Evolutionary conservation across 768 basidiomycete species (phyloP).

Genomic region (Lactifluus rugatus): DNA sequence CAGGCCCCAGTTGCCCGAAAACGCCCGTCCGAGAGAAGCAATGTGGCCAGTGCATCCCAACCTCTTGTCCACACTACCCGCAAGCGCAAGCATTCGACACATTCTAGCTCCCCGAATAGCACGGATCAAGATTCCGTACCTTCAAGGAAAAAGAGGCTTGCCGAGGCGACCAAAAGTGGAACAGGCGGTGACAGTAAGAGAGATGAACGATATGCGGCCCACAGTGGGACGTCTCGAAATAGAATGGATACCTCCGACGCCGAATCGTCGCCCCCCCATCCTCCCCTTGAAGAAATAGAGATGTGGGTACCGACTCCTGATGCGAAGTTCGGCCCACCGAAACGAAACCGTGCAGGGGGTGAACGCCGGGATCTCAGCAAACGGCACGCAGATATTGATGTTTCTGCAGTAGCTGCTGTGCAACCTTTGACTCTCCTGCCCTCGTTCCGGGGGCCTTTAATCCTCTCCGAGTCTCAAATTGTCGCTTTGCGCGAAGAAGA

Average conservation of each 20-base stretch:
- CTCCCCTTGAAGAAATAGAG: conserved; percentile 15
- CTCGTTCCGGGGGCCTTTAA: background rate
- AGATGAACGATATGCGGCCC: background rate
- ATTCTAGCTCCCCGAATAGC: background rate
- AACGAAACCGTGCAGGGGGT: conserved; percentile 1
- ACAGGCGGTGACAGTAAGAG: too few species aligned
- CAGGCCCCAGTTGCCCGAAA: background rate
- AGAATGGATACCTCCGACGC: background rate
- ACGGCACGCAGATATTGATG: background rate
- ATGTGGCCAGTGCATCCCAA: background rate
- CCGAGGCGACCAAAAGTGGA: background rate
- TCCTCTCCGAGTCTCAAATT: conserved; percentile 11
- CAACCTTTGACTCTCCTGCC: background rate
- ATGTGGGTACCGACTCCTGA: conserved; percentile 10
- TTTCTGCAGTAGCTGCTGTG: background rate
- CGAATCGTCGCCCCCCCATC: background rate
- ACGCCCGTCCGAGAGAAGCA: background rate
- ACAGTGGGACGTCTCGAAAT: background rate
- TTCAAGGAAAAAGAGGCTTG: background rate
- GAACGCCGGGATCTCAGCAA: background rate
- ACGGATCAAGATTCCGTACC: background rate
- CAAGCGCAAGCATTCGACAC: conserved; percentile 7
- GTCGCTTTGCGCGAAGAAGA: conserved; percentile 18
- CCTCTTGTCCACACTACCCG: background rate
- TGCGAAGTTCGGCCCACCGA: conserved; percentile 16